Percentiles rank a stretch among this genome's conserved stretches.
Evolutionary conservation across 768 basidiomycete genomes (phyloP).

Genomic region (Dioszegia aurantiaca): DNA sequence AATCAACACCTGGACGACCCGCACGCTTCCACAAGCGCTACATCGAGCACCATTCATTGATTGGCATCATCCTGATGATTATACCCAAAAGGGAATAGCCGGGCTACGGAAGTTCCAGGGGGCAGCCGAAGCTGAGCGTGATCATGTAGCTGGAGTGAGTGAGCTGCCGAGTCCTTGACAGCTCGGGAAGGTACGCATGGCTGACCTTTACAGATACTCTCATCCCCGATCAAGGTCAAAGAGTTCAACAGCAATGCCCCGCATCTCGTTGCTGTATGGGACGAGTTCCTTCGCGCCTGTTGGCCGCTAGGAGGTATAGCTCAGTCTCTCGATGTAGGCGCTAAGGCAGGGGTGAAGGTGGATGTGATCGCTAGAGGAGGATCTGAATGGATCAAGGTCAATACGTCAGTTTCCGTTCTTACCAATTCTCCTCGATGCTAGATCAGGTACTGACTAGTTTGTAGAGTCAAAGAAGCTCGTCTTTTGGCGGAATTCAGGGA

Average conservation of each 20-base stretch:
- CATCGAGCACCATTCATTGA: conserved; percentile 48
- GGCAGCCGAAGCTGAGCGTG: conserved; percentile 26
- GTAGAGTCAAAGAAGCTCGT: conserved; percentile 75
- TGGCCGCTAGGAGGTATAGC: conserved; percentile 61
- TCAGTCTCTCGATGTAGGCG: conserved; percentile 20
- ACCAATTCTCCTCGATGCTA: not conserved
- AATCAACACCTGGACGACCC: conserved; percentile 18
- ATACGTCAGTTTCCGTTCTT: conserved; percentile 64
- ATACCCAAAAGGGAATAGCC: conserved; percentile 31
- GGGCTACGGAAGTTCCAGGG: conserved; percentile 41
- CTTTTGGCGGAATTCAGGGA: conserved; percentile 77
- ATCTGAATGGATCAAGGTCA: conserved; percentile 74
- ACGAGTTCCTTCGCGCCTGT: conserved; percentile 66
- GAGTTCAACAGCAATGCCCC: conserved; percentile 65
- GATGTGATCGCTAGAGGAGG: conserved; percentile 78
- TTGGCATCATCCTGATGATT: conserved; percentile 35
- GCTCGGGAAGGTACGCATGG: too few species aligned
- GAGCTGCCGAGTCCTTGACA: too few species aligned
- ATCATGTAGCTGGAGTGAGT: conserved; percentile 36
- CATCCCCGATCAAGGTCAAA: conserved; percentile 24
- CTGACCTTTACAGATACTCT: conserved; percentile 15
- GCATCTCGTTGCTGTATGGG: conserved; percentile 77
- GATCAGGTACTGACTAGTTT: too few species aligned
- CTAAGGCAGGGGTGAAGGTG: conserved; percentile 60
- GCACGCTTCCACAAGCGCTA: conserved; percentile 11